Evolutionary conservation across 75 land plant genomes (phyloP).

Genomic region (Cunninghamia lanceolata): DNA sequence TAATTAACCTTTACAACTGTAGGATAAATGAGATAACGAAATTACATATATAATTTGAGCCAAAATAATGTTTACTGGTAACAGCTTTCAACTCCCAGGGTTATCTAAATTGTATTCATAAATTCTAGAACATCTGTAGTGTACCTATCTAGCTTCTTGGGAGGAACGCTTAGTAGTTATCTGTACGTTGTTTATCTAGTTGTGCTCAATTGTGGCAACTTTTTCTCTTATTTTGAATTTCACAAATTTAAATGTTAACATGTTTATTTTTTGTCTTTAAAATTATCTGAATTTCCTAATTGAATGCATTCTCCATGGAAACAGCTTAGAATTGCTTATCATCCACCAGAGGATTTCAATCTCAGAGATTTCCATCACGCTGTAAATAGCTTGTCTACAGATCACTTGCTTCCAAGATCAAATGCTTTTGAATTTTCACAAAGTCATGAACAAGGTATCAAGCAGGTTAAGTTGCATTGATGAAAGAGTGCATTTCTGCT

Average conservation of each 20-base stretch:
- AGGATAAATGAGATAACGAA: too few species aligned
- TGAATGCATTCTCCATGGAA: not conserved
- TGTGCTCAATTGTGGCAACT: too few species aligned
- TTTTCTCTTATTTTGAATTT: not conserved
- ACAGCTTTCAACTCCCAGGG: too few species aligned
- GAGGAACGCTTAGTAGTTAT: too few species aligned
- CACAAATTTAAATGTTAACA: not conserved
- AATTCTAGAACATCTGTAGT: too few species aligned
- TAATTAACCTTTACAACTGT: too few species aligned
- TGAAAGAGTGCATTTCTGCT: not conserved
- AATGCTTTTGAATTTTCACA: slow-evolving; percentile 7
- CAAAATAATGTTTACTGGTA: too few species aligned
- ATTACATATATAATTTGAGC: too few species aligned
- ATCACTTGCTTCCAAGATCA: slow-evolving; percentile 21
- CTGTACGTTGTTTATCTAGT: too few species aligned
- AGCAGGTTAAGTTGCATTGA: slow-evolving; percentile 7
- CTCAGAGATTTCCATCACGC: slow-evolving; percentile 71
- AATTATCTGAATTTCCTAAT: not conserved
- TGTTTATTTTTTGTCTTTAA: too few species aligned
- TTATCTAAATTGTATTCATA: too few species aligned
- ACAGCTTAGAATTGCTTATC: slow-evolving; percentile 62
- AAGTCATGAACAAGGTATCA: slow-evolving; percentile 9
- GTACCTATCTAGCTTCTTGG: too few species aligned
- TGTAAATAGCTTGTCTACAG: slow-evolving; percentile 45
- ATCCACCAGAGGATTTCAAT: slow-evolving; percentile 42